Evolutionary conservation across 306 rosid genomes (phyloP).

Genomic region (Cicer chorassanicum): DNA sequence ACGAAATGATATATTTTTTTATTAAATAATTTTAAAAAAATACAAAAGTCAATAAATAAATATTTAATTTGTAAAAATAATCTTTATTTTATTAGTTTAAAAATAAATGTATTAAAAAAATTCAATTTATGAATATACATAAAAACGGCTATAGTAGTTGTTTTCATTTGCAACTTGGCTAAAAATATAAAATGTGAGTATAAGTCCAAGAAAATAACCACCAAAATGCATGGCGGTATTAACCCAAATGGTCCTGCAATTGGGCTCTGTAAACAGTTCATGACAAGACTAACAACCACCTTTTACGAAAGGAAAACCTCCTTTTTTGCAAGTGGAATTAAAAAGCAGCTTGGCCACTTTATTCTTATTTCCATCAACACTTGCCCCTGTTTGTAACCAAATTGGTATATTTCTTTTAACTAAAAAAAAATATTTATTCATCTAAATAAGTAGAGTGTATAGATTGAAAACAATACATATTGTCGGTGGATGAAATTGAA

Average conservation of each 20-base stretch:
- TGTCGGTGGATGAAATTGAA: too few relatives aligned
- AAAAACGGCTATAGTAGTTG: slow-evolving; percentile 18
- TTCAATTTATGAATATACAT: too few relatives aligned
- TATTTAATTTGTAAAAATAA: too few relatives aligned
- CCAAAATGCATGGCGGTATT: slow-evolving; percentile 26
- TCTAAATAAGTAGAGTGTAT: too few relatives aligned
- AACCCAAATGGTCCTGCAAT: slow-evolving; percentile 46
- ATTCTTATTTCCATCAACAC: slow-evolving; percentile 59
- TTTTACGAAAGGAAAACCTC: slow-evolving; percentile 45
- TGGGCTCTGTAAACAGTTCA: slow-evolving; percentile 34
- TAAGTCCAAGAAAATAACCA: slow-evolving; percentile 27
- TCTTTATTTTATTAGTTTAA: too few relatives aligned
- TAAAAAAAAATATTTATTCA: too few relatives aligned
- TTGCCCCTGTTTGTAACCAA: slow-evolving; percentile 34
- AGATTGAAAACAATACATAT: too few relatives aligned
- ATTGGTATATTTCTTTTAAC: not conserved
- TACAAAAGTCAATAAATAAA: too few relatives aligned
- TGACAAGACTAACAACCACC: slow-evolving; percentile 61
- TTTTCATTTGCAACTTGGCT: slow-evolving; percentile 32
- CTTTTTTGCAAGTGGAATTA: slow-evolving; percentile 56
- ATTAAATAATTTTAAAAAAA: too few relatives aligned
- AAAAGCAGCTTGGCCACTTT: slow-evolving; percentile 57
- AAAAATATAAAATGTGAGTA: not conserved
- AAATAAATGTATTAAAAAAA: too few relatives aligned
- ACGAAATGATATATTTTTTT: too few relatives aligned